These are phyloP conservation scores for Colletotrichum shisoi DNA, from an alignment of 2,329 filamentous ascomycete genomes.

Conservation along the genomic window DNA sequence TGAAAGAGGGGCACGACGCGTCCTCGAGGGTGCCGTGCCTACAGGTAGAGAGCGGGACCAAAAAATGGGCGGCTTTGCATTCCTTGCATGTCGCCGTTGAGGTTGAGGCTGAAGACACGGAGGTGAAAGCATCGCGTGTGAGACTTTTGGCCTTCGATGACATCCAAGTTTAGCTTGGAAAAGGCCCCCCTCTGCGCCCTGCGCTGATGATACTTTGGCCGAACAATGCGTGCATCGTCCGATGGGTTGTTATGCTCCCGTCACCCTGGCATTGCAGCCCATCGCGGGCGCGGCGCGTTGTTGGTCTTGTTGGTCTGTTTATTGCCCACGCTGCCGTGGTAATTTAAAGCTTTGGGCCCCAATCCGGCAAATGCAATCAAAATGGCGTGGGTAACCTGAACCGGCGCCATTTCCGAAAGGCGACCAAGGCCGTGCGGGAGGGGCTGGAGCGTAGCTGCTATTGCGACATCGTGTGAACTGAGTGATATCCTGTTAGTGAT, in stretches of 20 bases:
- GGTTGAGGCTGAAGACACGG: neutral
- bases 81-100: neutral
- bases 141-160: neutral
- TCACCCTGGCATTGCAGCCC: conserved; percentile 6
- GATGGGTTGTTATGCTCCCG: neutral
- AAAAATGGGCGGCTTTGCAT: conserved; percentile 13
- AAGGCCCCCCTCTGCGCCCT: neutral
- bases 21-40: neutral
- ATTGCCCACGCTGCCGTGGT: conserved; percentile 9
- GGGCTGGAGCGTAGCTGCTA: conserved; percentile 10
- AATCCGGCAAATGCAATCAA: conserved; percentile 36
- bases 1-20: conserved; percentile 19
- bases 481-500: neutral
- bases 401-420: conserved; percentile 9
- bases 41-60: neutral
- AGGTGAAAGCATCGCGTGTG: neutral
- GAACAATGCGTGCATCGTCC: conserved; percentile 17
- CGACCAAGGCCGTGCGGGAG: conserved; percentile 19
- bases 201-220: neutral
- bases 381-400: conserved; percentile 10
- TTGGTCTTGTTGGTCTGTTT: conserved; percentile 21
- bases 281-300: conserved; percentile 20
- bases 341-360: conserved; percentile 22
- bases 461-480: rapidly evolving
- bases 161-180: neutral